Base-by-base conservation (phyloP, 495 filamentous ascomycete genomes). In the Neurospora sublineolata region DNA sequence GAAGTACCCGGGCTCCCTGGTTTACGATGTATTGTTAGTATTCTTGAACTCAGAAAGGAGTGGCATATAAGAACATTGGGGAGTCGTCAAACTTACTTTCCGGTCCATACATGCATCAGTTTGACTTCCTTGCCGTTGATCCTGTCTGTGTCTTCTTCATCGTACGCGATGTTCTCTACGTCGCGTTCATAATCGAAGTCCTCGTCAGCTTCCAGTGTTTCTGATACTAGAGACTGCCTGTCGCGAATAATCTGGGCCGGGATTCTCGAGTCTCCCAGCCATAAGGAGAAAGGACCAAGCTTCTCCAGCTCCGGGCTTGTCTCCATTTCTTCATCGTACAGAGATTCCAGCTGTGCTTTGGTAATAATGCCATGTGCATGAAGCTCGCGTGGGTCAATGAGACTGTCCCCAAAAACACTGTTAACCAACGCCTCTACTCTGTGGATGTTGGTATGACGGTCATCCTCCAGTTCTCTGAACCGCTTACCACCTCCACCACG, bases 301-400 rank as follows among this genome's bases (percentile, higher is more conserved):
- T 76, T 72, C 5, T 84, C 77, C 1, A 77, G 70, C 5, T 75
- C 72, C 7, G 73, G 64, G 7, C 78, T 77, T 46, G 78, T 76
- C 30, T 87, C 80, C 88, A 88, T 90, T 5, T 80, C 80, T 2
- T 87, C 87, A 16, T 86, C 80, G 10, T 80, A 77, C 14, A 97
- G 83, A n/a, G 88, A 90, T 0, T 87, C 79, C 30, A 82, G 81
- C 74, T 97, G 94, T 0, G 75, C 78, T 23, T 84, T 46, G 0
- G 86, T 89, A 68, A 97, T 84, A 3, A 96, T 73, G 0, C 83
- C 84, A 18, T 86, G 77, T 1, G 85, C 75, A n/a, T 76, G 70
- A 38, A 92, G 84, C 1, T 70, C 78, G 1, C 76, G 70, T 8
- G 83, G 80, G 37, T 84, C 75, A 2, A 93, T 76, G 12, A 91